Conservation (phyloP, 306 rosid genomes). For the Castanospermum australe region DNA sequence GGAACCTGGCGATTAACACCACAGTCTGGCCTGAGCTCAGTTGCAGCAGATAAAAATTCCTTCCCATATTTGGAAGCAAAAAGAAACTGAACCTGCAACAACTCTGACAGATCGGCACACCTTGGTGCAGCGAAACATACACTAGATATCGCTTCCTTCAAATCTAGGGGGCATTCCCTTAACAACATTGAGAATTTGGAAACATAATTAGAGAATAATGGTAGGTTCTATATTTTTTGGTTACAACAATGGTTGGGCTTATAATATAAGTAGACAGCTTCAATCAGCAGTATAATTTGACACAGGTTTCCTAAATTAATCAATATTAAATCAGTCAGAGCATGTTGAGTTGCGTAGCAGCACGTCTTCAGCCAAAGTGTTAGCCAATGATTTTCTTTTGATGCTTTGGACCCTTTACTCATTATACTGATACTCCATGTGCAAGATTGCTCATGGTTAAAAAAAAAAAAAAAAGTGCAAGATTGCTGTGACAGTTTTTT, state of each 20-base stretch:
- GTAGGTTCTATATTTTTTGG: neutral
- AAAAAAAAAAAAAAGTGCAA: too few relatives aligned
- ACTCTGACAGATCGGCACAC: conserved; percentile 89
- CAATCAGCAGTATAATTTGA: neutral
- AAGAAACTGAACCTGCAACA: conserved; percentile 83
- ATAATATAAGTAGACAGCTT: neutral
- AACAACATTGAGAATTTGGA: neutral
- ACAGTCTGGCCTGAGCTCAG: conserved; percentile 90
- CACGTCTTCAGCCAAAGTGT: neutral
- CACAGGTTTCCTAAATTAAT: neutral
- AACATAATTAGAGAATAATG: conserved; percentile 3
- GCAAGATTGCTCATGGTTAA: too few relatives aligned
- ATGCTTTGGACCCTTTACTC: neutral
- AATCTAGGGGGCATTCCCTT: conserved; percentile 93
- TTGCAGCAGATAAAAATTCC: conserved; percentile 79
- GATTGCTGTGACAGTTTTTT: neutral
- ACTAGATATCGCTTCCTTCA: conserved; percentile 95
- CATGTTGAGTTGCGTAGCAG: neutral
- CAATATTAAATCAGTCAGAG: neutral
- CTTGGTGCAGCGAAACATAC: conserved; percentile 96
- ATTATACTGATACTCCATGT: neutral
- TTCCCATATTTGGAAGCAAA: conserved; percentile 85
- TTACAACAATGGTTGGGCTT: neutral
- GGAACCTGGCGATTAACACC: conserved; percentile 98
- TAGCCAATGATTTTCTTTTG: neutral